Percentiles rank a stretch among this genome's conserved stretches.
phyloP scores from a whole-genome alignment of 768 basidiomycete species.

The Lactarius trivialis region DNA sequence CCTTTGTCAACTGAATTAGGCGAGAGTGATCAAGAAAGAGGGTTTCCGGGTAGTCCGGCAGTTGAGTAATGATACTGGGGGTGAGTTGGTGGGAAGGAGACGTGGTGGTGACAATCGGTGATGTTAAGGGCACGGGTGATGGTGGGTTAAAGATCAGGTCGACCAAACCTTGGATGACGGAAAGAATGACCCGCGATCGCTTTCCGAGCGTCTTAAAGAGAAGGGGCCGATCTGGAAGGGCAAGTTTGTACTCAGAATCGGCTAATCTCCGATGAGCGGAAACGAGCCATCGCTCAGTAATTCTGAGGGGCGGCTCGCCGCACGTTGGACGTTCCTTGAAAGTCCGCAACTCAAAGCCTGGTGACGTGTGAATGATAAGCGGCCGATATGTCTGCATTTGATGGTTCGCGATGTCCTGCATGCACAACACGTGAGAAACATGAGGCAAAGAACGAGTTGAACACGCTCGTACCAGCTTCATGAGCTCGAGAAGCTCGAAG shows the following conservation, averaged over 20 bases:
- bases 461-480: conserved; percentile 74
- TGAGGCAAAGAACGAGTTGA: conserved; percentile 12
- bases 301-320: conserved; percentile 22
- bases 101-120: conserved; percentile 31
- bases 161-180: conserved; percentile 48
- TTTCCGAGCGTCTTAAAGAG: conserved; percentile 28
- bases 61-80: conserved; percentile 28
- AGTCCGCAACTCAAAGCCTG: conserved; percentile 70
- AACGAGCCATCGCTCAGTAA: conserved; percentile 22
- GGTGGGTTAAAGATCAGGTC: conserved; percentile 61
- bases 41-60: conserved; percentile 63
- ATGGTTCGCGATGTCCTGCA: conserved; percentile 92
- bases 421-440: conserved; percentile 32
- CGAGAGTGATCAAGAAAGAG: conserved; percentile 73
- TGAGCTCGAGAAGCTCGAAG: conserved; percentile 86
- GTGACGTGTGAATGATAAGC: conserved; percentile 75
- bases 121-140: conserved; percentile 30
- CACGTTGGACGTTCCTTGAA: conserved; percentile 53
- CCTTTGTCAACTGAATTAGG: conserved; percentile 55
- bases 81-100: conserved; percentile 26
- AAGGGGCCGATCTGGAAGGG: conserved; percentile 39
- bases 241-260: conserved; percentile 13
- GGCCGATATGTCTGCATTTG: conserved; percentile 89
- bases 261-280: conserved; percentile 18
- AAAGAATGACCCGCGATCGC: conserved; percentile 21